Percentiles rank a stretch among this genome's conserved stretches.
These are phyloP conservation scores for Mycosarcoma maydis DNA, from an alignment of 1,284 basidiomycete species.

Conservation along the genomic window DNA sequence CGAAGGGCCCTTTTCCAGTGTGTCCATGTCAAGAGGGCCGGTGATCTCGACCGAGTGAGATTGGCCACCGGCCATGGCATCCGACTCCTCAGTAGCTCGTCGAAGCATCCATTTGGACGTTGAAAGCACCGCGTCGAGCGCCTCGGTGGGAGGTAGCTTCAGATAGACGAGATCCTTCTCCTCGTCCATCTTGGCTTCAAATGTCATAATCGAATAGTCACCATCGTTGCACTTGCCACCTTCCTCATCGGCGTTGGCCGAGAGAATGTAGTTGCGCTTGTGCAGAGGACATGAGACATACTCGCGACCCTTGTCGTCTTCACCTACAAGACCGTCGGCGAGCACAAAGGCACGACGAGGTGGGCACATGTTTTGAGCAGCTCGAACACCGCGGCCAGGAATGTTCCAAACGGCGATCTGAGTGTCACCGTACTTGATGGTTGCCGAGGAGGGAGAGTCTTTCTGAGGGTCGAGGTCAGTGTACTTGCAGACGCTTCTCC, in stretches of 20 bases:
- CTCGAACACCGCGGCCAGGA: slow-evolving; percentile 73
- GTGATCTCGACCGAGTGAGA: slow-evolving; percentile 47
- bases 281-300: slow-evolving; percentile 73
- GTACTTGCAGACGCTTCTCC: slow-evolving; percentile 72
- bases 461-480: slow-evolving; percentile 72
- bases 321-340: slow-evolving; percentile 73
- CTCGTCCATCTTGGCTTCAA: slow-evolving; percentile 73
- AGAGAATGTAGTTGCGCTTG: slow-evolving; percentile 76
- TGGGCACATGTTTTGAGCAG: slow-evolving; percentile 77
- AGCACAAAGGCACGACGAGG: slow-evolving; percentile 78
- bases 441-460: slow-evolving; percentile 71
- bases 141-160: slow-evolving; percentile 72
- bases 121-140: slow-evolving; percentile 75
- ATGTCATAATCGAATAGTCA: slow-evolving; percentile 75
- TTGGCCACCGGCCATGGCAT: slow-evolving; percentile 46
- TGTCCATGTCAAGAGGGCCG: slow-evolving; percentile 36
- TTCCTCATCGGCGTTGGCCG: slow-evolving; percentile 63
- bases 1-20: slow-evolving; percentile 12
- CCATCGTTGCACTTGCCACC: slow-evolving; percentile 76
- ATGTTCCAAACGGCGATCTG: slow-evolving; percentile 77
- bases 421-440: slow-evolving; percentile 77
- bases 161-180: slow-evolving; percentile 70
- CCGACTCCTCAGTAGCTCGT: slow-evolving; percentile 56
- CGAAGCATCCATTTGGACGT: slow-evolving; percentile 74
- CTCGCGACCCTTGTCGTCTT: slow-evolving; percentile 59